Conservation (phyloP, 2,329 filamentous ascomycete species). For the Botrytis paeoniae region DNA sequence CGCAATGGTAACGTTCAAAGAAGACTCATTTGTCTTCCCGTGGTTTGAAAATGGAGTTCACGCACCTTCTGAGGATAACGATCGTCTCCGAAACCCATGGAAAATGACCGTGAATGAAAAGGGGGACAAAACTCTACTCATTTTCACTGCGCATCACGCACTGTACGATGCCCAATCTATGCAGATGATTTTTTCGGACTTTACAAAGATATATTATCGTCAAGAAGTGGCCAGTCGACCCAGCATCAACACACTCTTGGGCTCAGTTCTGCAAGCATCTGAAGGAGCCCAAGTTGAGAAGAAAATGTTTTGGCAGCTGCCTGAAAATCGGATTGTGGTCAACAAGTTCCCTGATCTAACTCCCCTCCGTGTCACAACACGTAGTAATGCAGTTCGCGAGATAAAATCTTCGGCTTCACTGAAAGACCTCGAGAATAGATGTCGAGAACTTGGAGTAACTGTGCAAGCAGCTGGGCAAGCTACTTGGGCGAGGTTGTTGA, state of each 20-base stretch:
- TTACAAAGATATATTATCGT: constrained; percentile 45
- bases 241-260: constrained; percentile 45
- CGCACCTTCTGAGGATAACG: not conserved
- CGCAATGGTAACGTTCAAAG: constrained; percentile 66
- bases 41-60: constrained; percentile 38
- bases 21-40: constrained; percentile 39
- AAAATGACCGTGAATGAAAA: constrained; percentile 24
- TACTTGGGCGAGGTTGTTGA: constrained; percentile 72
- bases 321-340: constrained; percentile 52
- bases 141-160: constrained; percentile 60
- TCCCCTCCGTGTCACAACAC: constrained; percentile 49
- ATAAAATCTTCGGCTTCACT: constrained; percentile 43
- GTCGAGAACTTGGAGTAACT: constrained; percentile 60
- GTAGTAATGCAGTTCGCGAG: constrained; percentile 39
- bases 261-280: constrained; percentile 43
- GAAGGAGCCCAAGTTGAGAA: constrained; percentile 36
- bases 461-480: constrained; percentile 74
- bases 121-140: constrained; percentile 22
- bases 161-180: constrained; percentile 83
- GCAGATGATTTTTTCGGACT: constrained; percentile 58
- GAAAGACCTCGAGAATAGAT: constrained; percentile 51
- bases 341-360: constrained; percentile 76
- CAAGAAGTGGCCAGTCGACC: constrained; percentile 28
- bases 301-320: constrained; percentile 60
- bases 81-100: constrained; percentile 33